Evolutionary conservation across 2,329 filamentous ascomycete genomes (phyloP).

Genomic region (Truncatella angustata): DNA sequence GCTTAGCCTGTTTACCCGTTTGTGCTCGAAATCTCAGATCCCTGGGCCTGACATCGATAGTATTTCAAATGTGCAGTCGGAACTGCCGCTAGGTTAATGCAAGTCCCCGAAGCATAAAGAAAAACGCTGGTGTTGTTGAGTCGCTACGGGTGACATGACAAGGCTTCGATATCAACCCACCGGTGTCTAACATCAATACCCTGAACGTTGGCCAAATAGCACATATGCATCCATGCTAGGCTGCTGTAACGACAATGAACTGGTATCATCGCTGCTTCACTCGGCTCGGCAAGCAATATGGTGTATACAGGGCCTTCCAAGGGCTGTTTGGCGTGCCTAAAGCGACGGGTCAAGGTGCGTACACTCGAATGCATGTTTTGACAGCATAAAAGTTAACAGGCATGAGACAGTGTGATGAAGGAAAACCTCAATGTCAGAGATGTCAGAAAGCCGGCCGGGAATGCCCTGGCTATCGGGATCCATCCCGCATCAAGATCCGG

Average conservation of each 20-base stretch:
- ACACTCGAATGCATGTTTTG: not conserved
- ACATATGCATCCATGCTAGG: not conserved
- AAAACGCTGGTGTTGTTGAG: too few species aligned
- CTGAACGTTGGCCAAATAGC: not conserved
- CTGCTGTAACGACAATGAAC: not conserved
- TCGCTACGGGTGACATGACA: too few species aligned
- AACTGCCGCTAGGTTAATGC: not conserved
- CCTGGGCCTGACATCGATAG: not conserved
- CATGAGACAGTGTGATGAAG: constrained; percentile 2
- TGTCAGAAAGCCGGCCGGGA: not conserved
- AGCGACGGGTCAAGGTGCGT: constrained; percentile 6
- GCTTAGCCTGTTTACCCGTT: not conserved
- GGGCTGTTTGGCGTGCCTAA: constrained; percentile 4
- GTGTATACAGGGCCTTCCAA: constrained; percentile 5
- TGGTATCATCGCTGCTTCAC: not conserved
- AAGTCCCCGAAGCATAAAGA: too few species aligned
- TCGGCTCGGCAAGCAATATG: constrained; percentile 4
- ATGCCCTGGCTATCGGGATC: constrained; percentile 3
- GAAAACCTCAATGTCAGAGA: constrained; percentile 2
- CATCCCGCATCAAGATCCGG: constrained; percentile 1
- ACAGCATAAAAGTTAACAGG: not conserved
- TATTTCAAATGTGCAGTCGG: not conserved
- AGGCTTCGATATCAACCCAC: not conserved
- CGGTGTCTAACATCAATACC: not conserved
- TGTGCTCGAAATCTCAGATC: not conserved